Evolutionary conservation across 2,329 filamentous ascomycete genomes (phyloP).

Genomic region (Diaporthe velutina): DNA sequence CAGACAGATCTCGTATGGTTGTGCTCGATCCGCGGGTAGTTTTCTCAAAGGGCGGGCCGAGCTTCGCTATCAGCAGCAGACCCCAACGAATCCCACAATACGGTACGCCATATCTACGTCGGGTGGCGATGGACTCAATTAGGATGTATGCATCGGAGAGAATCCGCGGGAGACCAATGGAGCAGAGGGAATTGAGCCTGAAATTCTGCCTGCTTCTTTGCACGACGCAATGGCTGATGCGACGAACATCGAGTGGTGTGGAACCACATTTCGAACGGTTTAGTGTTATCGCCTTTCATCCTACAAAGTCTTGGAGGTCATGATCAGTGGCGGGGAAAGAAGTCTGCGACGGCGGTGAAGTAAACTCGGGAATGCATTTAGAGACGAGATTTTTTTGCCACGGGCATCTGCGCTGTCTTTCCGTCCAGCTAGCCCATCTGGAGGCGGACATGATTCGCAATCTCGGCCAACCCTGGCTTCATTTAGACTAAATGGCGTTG

Average conservation of each 20-base stretch:
- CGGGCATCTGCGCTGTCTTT: neutral
- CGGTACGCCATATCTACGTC: neutral
- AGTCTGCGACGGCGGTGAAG: neutral
- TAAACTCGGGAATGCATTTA: neutral
- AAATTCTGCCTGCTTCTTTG: neutral
- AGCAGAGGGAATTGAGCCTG: neutral
- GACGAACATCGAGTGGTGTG: neutral
- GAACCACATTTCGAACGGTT: neutral
- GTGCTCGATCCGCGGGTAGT: neutral
- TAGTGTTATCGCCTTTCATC: neutral
- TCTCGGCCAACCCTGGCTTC: neutral
- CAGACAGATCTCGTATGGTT: neutral
- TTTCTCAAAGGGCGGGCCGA: conserved; percentile 11
- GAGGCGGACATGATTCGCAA: conserved; percentile 3
- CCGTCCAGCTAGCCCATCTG: neutral
- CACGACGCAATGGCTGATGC: neutral
- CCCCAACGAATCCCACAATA: neutral
- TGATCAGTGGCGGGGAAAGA: neutral
- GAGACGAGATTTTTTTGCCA: neutral
- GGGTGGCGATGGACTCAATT: neutral
- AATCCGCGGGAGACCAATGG: neutral
- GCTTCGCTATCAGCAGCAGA: neutral
- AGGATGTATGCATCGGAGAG: neutral
- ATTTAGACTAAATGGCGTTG: neutral
- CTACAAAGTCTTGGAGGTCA: neutral